Conservation (phyloP, 441 rosid species). For the Populus hybrid region DNA sequence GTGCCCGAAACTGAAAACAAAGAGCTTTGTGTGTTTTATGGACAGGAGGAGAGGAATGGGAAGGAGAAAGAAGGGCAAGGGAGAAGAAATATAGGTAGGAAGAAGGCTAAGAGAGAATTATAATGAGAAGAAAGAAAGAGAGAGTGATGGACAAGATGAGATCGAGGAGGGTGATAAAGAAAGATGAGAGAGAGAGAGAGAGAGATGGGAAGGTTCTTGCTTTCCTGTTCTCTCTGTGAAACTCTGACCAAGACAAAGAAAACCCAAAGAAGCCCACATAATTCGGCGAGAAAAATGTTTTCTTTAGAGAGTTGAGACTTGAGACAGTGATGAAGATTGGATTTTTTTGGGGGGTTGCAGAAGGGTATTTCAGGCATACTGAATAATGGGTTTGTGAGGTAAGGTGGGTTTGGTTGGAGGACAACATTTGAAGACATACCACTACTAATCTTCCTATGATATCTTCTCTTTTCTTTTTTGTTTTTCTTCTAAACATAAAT, state of each 20-base stretch:
- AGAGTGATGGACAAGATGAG: constrained; percentile 12
- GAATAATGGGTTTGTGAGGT: constrained; percentile 2
- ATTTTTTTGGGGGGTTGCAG: constrained; percentile 54
- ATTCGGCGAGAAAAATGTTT: constrained; percentile 48
- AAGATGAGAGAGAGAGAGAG: constrained; percentile 15
- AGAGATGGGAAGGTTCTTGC: constrained; percentile 39
- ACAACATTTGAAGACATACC: constrained; percentile 33
- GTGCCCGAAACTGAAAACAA: constrained; percentile 3
- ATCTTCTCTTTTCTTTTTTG: constrained; percentile 23
- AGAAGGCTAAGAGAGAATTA: constrained; percentile 2
- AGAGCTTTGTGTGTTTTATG: neutral
- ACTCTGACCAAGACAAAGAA: constrained; percentile 81
- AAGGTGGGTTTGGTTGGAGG: constrained; percentile 53
- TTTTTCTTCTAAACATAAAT: constrained; percentile 26
- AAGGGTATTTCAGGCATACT: constrained; percentile 57
- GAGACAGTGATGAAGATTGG: constrained; percentile 59
- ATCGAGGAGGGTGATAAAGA: constrained; percentile 20
- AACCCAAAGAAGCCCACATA: constrained; percentile 90
- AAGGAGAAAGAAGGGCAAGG: neutral
- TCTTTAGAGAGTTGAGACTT: constrained; percentile 47
- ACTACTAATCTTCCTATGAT: neutral
- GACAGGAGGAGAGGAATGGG: neutral
- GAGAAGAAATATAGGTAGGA: constrained; percentile 14
- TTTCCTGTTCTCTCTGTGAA: constrained; percentile 67
- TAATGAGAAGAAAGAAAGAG: constrained; percentile 6